These are phyloP conservation scores for Suillus spraguei DNA, from an alignment of 768 basidiomycete genomes.

Conservation along the genomic window DNA sequence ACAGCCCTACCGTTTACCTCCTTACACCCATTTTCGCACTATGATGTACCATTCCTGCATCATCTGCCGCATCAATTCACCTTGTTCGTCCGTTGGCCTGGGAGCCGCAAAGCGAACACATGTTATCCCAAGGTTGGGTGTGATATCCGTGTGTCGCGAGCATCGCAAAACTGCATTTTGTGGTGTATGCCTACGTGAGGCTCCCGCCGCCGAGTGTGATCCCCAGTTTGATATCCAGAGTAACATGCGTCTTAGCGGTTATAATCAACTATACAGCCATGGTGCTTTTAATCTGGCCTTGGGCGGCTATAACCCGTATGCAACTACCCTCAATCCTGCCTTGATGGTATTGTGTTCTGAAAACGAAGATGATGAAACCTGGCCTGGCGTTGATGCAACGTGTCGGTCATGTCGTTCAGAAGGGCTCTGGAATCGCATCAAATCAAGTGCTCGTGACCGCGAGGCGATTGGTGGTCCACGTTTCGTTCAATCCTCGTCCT, in stretches of 20 bases:
- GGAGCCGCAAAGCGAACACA: slow-evolving; percentile 49
- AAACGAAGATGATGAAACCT: slow-evolving; percentile 74
- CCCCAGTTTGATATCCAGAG: slow-evolving; percentile 37
- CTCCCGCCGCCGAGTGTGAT: slow-evolving; percentile 46
- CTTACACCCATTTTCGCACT: slow-evolving; percentile 64
- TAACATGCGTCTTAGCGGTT: slow-evolving; percentile 32
- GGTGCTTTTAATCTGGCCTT: slow-evolving; percentile 23
- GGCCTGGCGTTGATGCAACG: slow-evolving; percentile 65
- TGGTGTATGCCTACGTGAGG: slow-evolving; percentile 69
- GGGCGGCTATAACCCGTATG: slow-evolving; percentile 29
- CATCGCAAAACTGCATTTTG: slow-evolving; percentile 68
- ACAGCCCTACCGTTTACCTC: slow-evolving; percentile 43
- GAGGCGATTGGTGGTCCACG: slow-evolving; percentile 58
- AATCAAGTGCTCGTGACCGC: slow-evolving; percentile 47
- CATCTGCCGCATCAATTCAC: slow-evolving; percentile 71
- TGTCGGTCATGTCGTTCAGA: slow-evolving; percentile 69
- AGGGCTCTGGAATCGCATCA: slow-evolving; percentile 64
- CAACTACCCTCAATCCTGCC: slow-evolving; percentile 26
- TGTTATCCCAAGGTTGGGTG: slow-evolving; percentile 44
- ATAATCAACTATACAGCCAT: slow-evolving; percentile 33
- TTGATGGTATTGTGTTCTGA: slow-evolving; percentile 54
- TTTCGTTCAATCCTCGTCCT: slow-evolving; percentile 22
- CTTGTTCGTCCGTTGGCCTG: slow-evolving; percentile 53
- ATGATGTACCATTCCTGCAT: slow-evolving; percentile 57
- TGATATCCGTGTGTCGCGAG: slow-evolving; percentile 59